Conservation (phyloP, 2,329 filamentous ascomycete species). For the Pezicula neosporulosa region DNA sequence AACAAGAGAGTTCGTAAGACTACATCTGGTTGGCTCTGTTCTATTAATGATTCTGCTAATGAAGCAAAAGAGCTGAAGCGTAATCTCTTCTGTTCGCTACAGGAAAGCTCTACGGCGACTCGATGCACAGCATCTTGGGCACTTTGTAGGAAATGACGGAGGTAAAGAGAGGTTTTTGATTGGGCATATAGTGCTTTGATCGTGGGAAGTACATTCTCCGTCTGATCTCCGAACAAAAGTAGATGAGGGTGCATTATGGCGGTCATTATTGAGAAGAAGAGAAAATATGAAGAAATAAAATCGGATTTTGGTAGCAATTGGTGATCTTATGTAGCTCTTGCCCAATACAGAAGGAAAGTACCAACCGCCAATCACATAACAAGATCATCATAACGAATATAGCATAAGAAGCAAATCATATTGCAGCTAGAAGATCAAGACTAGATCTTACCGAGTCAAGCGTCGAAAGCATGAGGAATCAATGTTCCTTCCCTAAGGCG, state of each 20-base stretch:
- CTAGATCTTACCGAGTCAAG: no score
- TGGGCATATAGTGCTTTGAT: neutral
- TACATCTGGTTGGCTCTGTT: neutral
- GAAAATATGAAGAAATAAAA: neutral
- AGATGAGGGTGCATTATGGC: neutral
- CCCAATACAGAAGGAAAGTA: no score
- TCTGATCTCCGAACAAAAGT: conserved; percentile 3
- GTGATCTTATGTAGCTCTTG: no score
- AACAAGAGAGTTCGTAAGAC: conserved; percentile 1
- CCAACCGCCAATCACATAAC: no score
- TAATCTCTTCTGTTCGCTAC: neutral
- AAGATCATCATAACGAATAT: no score
- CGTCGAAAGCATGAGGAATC: neutral
- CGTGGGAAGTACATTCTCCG: neutral
- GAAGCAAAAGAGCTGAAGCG: conserved; percentile 1
- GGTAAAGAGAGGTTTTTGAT: neutral
- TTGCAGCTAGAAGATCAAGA: no score
- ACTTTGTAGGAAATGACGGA: neutral
- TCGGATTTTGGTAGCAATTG: no score
- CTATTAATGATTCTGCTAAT: neutral
- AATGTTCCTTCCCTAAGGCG: neutral
- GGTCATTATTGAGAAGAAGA: neutral
- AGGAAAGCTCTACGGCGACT: neutral
- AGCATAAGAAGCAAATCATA: no score
- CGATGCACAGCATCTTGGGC: conserved; percentile 1